A percentile compares a stretch with the other conserved stretches of the same genome.
Conservation (phyloP, 148 eudicot genomes). For the Silene conica region DNA sequence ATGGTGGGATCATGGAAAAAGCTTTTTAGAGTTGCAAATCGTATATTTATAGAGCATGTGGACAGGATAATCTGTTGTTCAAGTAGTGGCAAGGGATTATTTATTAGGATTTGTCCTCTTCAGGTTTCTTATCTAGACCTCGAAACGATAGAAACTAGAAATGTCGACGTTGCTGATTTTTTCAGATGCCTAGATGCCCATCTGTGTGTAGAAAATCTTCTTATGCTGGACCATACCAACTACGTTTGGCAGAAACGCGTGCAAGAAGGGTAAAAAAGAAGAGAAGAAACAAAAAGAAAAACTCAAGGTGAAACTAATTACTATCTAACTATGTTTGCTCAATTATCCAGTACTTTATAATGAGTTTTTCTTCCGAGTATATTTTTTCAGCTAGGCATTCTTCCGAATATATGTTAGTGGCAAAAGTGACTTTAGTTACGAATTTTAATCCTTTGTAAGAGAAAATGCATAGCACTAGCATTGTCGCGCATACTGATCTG, state of each 20-base stretch:
- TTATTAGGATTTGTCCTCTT: not conserved
- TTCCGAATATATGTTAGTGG: too few relatives aligned
- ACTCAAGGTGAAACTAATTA: not conserved
- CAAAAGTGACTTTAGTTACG: too few relatives aligned
- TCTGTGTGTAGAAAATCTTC: conserved; percentile 22
- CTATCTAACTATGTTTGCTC: not conserved
- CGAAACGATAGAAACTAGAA: conserved; percentile 1
- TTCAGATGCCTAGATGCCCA: not conserved
- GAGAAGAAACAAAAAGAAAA: not conserved
- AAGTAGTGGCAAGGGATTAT: conserved; percentile 11
- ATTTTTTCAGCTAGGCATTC: too few relatives aligned
- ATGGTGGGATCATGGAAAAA: conserved; percentile 18
- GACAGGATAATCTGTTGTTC: conserved; percentile 8
- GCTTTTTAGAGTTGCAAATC: not conserved
- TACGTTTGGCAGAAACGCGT: not conserved
- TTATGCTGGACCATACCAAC: conserved; percentile 9
- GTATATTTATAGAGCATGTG: not conserved
- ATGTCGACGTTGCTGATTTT: not conserved
- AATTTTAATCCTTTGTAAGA: too few relatives aligned
- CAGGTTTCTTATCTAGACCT: conserved; percentile 9
- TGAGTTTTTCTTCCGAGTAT: too few relatives aligned
- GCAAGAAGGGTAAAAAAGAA: not conserved
- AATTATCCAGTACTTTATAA: not conserved
- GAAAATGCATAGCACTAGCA: too few relatives aligned
- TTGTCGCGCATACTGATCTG: too few relatives aligned